A percentile compares a stretch with the other conserved stretches of the same genome.
Conservation (phyloP, 2,329 filamentous ascomycete species). For the Chaetomium sp. region DNA sequence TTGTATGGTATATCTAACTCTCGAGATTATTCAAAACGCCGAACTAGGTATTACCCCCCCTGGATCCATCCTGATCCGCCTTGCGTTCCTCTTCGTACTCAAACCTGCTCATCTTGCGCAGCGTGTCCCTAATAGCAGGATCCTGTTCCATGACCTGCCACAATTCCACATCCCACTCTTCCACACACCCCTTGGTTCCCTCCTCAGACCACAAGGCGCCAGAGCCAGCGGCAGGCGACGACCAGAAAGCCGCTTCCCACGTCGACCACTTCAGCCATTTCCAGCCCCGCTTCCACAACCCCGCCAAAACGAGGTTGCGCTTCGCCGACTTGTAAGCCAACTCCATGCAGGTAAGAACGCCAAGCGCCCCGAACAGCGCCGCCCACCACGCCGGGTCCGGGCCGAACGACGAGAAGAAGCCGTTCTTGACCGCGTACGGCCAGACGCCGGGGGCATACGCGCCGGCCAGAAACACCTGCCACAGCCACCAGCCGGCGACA, state of each 20-base stretch:
- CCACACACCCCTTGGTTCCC: constrained; percentile 39
- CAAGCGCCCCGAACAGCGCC: constrained; percentile 65
- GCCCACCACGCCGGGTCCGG: constrained; percentile 73
- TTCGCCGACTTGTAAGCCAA: constrained; percentile 57
- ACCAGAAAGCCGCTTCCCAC: constrained; percentile 27
- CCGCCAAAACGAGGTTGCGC: constrained; percentile 49
- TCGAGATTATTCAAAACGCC: too few species aligned
- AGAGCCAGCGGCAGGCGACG: constrained; percentile 20
- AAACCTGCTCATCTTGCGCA: constrained; percentile 47
- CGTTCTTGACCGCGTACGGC: constrained; percentile 68
- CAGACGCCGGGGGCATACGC: constrained; percentile 57
- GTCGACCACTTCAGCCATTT: constrained; percentile 31
- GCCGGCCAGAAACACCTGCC: constrained; percentile 71
- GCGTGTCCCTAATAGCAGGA: constrained; percentile 45
- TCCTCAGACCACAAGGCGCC: constrained; percentile 22
- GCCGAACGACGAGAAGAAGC: constrained; percentile 69
- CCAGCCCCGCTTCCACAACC: constrained; percentile 47
- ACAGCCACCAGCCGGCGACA: constrained; percentile 67
- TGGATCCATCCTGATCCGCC: background rate
- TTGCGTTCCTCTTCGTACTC: background rate
- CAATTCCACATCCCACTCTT: constrained; percentile 56
- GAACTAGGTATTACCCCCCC: background rate
- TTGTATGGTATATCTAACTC: too few species aligned
- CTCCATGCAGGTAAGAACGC: constrained; percentile 65
- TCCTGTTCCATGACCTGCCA: constrained; percentile 63